Evolutionary conservation across 305 asterid species (phyloP), one percentile per base, ranked within the genome.

Genomic region (Fraxinus dipetala): DNA sequence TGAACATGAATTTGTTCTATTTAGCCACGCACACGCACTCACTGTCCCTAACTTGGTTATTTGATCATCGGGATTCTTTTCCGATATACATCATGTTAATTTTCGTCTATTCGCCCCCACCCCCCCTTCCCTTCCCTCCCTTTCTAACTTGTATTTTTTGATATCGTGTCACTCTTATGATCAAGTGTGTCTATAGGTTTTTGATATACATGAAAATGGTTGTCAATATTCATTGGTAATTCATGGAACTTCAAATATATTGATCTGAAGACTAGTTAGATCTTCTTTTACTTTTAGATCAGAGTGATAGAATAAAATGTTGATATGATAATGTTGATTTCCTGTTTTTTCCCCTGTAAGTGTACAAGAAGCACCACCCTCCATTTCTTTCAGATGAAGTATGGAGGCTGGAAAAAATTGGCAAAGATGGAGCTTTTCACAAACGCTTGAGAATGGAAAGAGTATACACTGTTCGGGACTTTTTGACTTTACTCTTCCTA

Each of bases 321-420:
- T 38, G 70, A 9, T 30, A 24, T n/a, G 76, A 35, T 76, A 31
- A 38, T 7, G 22, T 43, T 13, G 82, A 69, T 61, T 75, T 28
- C 36, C 72, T 77, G n/a, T 36, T 13, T 78, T 51, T 11, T 14
- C 75, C 75, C 38, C 59, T 61, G 20, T 13, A 73, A 95, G 99
- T 93, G 92, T 95, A 95, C 94, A 95, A 95, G 95, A 95, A 95
- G 90, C 99, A 95, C 88, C 91, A 95, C 84, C 99, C 99, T 74
- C 99, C 99, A 81, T 89, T 90, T 36, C 99, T 94, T 61, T 76
- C 83, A 2, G 99, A 95, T 83, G 97, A 95, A 81, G 96, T 95
- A 16, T 95, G 98, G 99, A 87, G 99, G 83, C 92, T 95, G 82
- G 99, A 95, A 85, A 95, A 95, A 82, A 95, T 95, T 48, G 96